Conservation (phyloP, 148 eudicot genomes). For the Salicornia ramosissima region DNA sequence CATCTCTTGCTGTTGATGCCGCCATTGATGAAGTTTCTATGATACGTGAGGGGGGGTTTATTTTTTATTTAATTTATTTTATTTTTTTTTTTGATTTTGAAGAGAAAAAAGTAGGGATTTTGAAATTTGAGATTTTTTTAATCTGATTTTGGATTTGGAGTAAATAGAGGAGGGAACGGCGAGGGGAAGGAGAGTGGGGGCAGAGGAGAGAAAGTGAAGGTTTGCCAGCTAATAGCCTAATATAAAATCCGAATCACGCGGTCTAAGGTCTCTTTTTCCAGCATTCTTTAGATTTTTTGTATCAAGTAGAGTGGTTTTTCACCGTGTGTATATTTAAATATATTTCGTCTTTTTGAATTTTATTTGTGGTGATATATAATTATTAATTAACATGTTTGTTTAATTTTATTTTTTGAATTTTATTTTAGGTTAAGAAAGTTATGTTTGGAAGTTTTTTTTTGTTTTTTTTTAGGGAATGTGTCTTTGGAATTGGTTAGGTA, state of each 20-base stretch:
- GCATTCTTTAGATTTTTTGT: not conserved
- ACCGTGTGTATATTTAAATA: not conserved
- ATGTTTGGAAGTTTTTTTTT: too few relatives aligned
- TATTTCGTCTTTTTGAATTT: too few relatives aligned
- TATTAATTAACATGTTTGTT: too few relatives aligned
- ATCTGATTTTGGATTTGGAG: not conserved
- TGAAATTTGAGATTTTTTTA: not conserved
- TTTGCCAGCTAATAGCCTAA: too few relatives aligned
- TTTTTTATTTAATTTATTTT: not conserved
- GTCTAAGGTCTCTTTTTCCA: not conserved
- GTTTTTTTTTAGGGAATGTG: too few relatives aligned
- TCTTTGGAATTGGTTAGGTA: too few relatives aligned
- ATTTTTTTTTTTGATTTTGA: not conserved
- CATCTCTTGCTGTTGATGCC: conserved; percentile 15
- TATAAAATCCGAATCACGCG: not conserved
- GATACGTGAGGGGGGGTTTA: too few relatives aligned
- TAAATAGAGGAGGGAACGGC: not conserved
- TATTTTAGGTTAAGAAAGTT: too few relatives aligned
- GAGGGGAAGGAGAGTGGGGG: not conserved
- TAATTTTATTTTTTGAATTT: too few relatives aligned
- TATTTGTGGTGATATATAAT: too few relatives aligned
- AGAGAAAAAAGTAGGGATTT: not conserved
- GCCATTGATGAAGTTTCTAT: conserved; percentile 22
- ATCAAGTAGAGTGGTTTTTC: too few relatives aligned
- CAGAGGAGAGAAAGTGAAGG: not conserved